Percentiles rank a stretch among this genome's conserved stretches.
Conservation (phyloP, 2,329 filamentous ascomycete species). For the Dactylellina leptospora region DNA sequence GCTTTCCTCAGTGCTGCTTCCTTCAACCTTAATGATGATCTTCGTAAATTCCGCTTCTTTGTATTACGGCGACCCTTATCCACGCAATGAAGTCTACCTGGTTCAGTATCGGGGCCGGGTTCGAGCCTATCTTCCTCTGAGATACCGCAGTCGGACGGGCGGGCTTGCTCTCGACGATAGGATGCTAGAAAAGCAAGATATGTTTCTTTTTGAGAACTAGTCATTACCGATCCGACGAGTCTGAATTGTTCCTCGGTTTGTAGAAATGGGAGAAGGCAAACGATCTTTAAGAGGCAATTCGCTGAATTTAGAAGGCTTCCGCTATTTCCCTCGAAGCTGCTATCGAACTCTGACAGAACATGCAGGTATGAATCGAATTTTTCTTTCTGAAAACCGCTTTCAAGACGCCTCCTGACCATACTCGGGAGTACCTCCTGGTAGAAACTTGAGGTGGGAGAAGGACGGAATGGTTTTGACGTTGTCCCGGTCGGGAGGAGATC, state of each 20-base stretch:
- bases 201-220: conserved; percentile 3
- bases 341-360: conserved; percentile 5
- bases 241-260: conserved; percentile 6
- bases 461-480: conserved; percentile 4
- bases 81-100: conserved; percentile 4
- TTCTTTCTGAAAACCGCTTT: conserved; percentile 7
- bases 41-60: not conserved
- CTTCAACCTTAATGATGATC: conserved; percentile 7
- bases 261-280: conserved; percentile 3
- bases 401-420: conserved; percentile 6
- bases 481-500: conserved; percentile 1
- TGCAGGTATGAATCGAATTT: conserved; percentile 7
- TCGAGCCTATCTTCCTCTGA: conserved; percentile 5
- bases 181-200: conserved; percentile 5
- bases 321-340: conserved; percentile 2
- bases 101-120: conserved; percentile 1
- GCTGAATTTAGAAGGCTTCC: conserved; percentile 3
- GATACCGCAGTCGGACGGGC: conserved; percentile 5
- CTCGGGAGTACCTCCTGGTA: conserved; percentile 5
- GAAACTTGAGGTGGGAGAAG: conserved; percentile 6
- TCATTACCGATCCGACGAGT: conserved; percentile 3
- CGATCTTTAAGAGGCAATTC: conserved; percentile 5
- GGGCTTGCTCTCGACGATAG: not conserved
- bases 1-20: conserved; percentile 6
- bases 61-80: conserved; percentile 2